Percentiles rank a stretch among this genome's conserved stretches.
These are phyloP conservation scores for Colletotrichum orbiculare DNA, from an alignment of 2,329 filamentous ascomycete genomes.

Conservation along the genomic window DNA sequence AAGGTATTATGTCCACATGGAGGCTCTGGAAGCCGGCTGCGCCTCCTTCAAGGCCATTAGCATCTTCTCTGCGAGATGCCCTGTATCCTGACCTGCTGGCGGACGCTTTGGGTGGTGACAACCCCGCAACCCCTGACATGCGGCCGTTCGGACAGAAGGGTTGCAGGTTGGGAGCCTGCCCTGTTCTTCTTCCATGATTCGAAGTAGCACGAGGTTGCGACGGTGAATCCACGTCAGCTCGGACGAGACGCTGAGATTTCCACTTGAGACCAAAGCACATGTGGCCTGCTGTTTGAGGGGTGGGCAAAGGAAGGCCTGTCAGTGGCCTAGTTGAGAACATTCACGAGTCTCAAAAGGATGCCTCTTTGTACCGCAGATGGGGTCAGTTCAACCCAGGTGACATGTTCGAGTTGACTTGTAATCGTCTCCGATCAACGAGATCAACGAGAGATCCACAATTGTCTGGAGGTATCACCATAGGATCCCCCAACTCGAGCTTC, in stretches of 20 bases:
- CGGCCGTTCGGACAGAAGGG: constrained; percentile 13
- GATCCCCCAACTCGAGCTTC: constrained; percentile 1
- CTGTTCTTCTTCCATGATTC: too few relatives aligned
- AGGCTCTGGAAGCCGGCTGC: constrained; percentile 21
- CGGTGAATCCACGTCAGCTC: background rate
- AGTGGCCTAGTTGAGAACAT: too few relatives aligned
- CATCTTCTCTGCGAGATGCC: constrained; percentile 7
- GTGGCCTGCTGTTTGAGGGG: too few relatives aligned
- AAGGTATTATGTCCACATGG: constrained; percentile 16
- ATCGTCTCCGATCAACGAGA: too few relatives aligned
- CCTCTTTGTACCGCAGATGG: too few relatives aligned
- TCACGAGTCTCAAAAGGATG: too few relatives aligned
- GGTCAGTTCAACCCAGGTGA: too few relatives aligned
- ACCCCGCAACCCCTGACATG: constrained; percentile 6
- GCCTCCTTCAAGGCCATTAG: constrained; percentile 9
- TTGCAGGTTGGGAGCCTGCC: constrained; percentile 12
- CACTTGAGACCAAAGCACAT: too few relatives aligned
- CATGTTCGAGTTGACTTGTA: too few relatives aligned
- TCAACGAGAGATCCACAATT: too few relatives aligned
- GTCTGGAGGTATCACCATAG: too few relatives aligned
- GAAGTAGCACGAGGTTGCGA: background rate
- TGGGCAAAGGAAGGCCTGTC: too few relatives aligned
- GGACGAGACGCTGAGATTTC: background rate
- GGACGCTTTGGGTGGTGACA: background rate
- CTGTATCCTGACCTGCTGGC: constrained; percentile 16